Evolutionary conservation across 2,329 filamentous ascomycete species (phyloP), one percentile per base, ranked within the genome.

Genomic region (Plectosphaerella cucumerina): DNA sequence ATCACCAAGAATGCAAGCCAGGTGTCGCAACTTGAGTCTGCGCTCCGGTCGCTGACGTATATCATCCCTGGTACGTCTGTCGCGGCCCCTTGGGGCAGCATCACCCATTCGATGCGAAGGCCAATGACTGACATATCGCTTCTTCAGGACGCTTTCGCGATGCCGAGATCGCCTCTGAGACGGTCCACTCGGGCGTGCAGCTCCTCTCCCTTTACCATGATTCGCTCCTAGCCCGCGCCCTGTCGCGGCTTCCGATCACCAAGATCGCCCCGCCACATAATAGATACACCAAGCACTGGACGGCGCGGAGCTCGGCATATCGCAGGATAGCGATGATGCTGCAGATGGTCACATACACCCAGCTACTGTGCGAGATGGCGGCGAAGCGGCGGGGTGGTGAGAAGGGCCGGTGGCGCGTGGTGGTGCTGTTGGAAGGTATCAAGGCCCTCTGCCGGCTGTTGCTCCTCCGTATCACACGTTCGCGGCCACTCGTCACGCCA

Each of bases 321-420:
- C 83, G 86, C 53, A 82, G 89, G 53, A 83, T 95, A 50, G 92
- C 93, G 39, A 79, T 92, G 57, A 75, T 91, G 5, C 74, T 99
- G 46, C 90, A 96, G 65, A 87, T 96, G 71, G 88, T 97, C 22
- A 89, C 94, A 59, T 97, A 97, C 65, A 96, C 92, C 0, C 90
- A 99, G 71, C 76, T 99, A 26, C 73, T 99, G n/a, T 94, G 93
- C 81, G 94, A 99, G 68, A 99, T 99, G 94, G 83, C 88, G 23
- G 92, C 92, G 23, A 95, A 96, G 70, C 81, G 93, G 46, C 85
- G 85, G 55, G 89, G 90, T 17, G 91, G 87, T 43, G 81, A 95
- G 67, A 84, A 81, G 62, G 71, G 86, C 22, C 83, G 91, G 26
- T 99, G 94, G 94, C 85, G 89, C 48, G 84, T 95, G 0, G 84